Percentiles rank a stretch among this genome's conserved stretches.
phyloP scores from a whole-genome alignment of 139 green algal species.

The Asterochloris erici region DNA sequence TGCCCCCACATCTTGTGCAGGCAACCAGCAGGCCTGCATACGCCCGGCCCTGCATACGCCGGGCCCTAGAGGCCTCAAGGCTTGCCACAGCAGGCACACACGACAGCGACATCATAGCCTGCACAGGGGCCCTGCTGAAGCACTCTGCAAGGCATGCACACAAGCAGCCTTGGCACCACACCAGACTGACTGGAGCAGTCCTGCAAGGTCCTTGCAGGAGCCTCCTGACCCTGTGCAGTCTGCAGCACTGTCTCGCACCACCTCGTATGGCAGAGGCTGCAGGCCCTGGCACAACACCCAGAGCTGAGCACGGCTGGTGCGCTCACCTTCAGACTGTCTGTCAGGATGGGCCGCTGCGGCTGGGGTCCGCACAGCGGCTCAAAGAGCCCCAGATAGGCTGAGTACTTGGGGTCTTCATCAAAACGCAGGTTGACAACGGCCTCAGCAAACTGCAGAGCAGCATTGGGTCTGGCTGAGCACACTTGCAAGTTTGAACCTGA shows the following conservation, averaged over 20 bases:
- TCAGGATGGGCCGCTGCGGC: slow-evolving; percentile 75
- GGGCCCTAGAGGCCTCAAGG: too few relatives aligned
- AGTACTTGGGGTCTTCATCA: slow-evolving; percentile 96
- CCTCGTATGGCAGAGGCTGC: not conserved
- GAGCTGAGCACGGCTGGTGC: not conserved
- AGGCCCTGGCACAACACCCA: too few relatives aligned
- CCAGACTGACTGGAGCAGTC: too few relatives aligned
- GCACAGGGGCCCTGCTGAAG: too few relatives aligned
- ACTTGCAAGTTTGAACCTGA: too few relatives aligned
- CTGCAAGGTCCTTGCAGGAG: too few relatives aligned
- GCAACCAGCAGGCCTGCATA: too few relatives aligned
- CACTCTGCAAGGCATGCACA: too few relatives aligned
- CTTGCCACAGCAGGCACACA: not conserved
- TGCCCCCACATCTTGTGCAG: too few relatives aligned
- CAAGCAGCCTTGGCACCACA: not conserved
- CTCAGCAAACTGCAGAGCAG: slow-evolving; percentile 78
- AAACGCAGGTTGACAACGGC: slow-evolving; percentile 98
- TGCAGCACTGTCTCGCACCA: not conserved
- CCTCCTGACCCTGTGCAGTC: not conserved
- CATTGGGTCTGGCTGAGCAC: too few relatives aligned
- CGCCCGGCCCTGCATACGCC: too few relatives aligned
- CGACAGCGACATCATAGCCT: too few relatives aligned
- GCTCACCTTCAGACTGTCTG: slow-evolving; percentile 32
- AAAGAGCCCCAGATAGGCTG: slow-evolving; percentile 87
- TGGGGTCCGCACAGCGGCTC: slow-evolving; percentile 85